Percentiles rank a stretch among this genome's conserved stretches.
Evolutionary conservation across 2,329 filamentous ascomycete species (phyloP).

Genomic region (Paracamarosporium sp.): DNA sequence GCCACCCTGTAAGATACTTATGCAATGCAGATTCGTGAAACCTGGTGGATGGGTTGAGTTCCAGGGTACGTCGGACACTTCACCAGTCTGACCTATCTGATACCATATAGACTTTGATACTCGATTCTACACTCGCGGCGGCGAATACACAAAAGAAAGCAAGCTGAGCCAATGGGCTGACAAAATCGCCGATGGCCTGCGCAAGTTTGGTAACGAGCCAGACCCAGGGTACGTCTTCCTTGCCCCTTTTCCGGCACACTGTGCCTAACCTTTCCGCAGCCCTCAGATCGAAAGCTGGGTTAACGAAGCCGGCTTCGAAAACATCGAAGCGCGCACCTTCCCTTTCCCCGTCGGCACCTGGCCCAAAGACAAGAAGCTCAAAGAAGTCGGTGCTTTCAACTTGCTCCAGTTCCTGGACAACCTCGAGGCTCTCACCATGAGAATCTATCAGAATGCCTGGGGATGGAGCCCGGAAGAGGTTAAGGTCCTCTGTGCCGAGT

Average conservation of each 20-base stretch:
- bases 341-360: conserved; percentile 31
- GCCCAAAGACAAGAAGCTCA: conserved; percentile 34
- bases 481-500: conserved; percentile 28
- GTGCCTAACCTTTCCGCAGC: conserved; percentile 8
- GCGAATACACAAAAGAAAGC: conserved; percentile 20
- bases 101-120: conserved; percentile 26
- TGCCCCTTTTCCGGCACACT: background rate
- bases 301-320: conserved; percentile 30
- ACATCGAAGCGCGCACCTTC: conserved; percentile 24
- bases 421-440: conserved; percentile 29
- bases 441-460: conserved; percentile 18
- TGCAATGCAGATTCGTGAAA: conserved; percentile 42
- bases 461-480: conserved; percentile 31
- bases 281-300: conserved; percentile 30
- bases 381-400: conserved; percentile 36
- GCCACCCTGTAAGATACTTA: background rate
- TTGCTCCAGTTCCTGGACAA: conserved; percentile 32
- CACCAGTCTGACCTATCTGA: background rate
- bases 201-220: conserved; percentile 49
- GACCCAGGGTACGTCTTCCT: conserved; percentile 39
- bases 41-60: conserved; percentile 38
- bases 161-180: conserved; percentile 23
- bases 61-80: conserved; percentile 8
- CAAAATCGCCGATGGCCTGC: conserved; percentile 43
- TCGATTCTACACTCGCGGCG: conserved; percentile 25